These are phyloP conservation scores for Chalciporus piperatus DNA, from an alignment of 768 basidiomycete species.

Conservation along the genomic window DNA sequence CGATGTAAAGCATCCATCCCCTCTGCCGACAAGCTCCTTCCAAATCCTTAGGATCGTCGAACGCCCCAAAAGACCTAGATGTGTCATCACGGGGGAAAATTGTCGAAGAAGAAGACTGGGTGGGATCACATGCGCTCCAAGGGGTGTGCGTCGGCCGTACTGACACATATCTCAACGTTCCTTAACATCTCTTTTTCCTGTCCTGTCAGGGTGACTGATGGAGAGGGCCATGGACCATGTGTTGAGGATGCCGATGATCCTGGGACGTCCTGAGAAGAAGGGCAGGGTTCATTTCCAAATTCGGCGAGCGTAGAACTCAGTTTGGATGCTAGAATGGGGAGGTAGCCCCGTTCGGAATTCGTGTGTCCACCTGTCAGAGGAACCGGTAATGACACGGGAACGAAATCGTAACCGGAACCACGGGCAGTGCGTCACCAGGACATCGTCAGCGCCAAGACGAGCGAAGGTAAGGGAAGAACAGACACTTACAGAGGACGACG, in stretches of 20 bases:
- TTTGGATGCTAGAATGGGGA: slow-evolving; percentile 67
- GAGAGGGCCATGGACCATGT: slow-evolving; percentile 15
- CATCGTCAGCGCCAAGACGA: slow-evolving; percentile 14
- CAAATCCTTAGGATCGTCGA: slow-evolving; percentile 1
- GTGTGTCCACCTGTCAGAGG: slow-evolving; percentile 75
- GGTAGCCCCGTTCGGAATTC: slow-evolving; percentile 93
- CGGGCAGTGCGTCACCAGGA: not conserved
- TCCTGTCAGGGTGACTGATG: slow-evolving; percentile 29
- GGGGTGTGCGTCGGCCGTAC: slow-evolving; percentile 72
- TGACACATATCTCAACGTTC: slow-evolving; percentile 63
- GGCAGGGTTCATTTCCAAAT: slow-evolving; percentile 24
- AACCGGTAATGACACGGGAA: too few species aligned
- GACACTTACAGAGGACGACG: slow-evolving; percentile 76
- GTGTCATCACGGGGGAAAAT: not conserved
- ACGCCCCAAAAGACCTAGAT: not conserved
- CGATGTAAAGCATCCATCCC: not conserved
- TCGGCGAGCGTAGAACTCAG: slow-evolving; percentile 50
- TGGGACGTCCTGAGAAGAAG: slow-evolving; percentile 2
- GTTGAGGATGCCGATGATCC: slow-evolving; percentile 24
- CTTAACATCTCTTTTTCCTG: slow-evolving; percentile 25
- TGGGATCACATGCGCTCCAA: slow-evolving; percentile 54
- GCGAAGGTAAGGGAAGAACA: not conserved
- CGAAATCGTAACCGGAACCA: slow-evolving; percentile 15
- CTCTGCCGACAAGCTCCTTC: not conserved
- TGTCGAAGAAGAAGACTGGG: not conserved